Conservation (phyloP, 2,329 filamentous ascomycete species). For the Atkinsonella texensis region DNA sequence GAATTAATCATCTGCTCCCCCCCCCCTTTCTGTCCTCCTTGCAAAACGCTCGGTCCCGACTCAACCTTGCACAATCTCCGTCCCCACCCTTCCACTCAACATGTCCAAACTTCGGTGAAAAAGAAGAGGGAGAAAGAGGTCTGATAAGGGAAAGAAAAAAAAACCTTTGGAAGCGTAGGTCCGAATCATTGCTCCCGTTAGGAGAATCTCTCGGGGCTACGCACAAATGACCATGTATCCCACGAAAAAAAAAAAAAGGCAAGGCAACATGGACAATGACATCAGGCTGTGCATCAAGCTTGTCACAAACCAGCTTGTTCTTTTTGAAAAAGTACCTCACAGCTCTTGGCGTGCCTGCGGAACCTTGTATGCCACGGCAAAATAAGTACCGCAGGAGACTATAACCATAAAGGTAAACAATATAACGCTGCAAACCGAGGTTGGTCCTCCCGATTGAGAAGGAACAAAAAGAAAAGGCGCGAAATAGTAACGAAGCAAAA, state of each 20-base stretch:
- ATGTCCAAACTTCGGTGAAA: background rate
- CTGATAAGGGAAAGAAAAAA: background rate
- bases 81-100: background rate
- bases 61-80: background rate
- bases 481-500: background rate
- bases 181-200: no score
- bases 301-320: background rate
- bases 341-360: background rate
- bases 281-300: background rate
- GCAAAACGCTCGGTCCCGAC: background rate
- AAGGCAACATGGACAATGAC: background rate
- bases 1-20: background rate
- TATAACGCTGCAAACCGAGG: slow-evolving; percentile 2
- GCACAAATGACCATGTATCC: no score
- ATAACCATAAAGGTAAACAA: slow-evolving; percentile 2
- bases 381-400: background rate
- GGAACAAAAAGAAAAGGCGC: background rate
- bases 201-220: no score
- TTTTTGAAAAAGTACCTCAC: background rate
- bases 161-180: no score
- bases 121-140: background rate
- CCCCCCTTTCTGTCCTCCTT: background rate
- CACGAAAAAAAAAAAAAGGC: background rate
- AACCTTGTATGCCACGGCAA: background rate
- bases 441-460: background rate